A percentile compares a stretch with the other conserved stretches of the same genome.
These are phyloP conservation scores for Candida germanica DNA, from an alignment of 805 yeast species.

Conservation along the genomic window DNA sequence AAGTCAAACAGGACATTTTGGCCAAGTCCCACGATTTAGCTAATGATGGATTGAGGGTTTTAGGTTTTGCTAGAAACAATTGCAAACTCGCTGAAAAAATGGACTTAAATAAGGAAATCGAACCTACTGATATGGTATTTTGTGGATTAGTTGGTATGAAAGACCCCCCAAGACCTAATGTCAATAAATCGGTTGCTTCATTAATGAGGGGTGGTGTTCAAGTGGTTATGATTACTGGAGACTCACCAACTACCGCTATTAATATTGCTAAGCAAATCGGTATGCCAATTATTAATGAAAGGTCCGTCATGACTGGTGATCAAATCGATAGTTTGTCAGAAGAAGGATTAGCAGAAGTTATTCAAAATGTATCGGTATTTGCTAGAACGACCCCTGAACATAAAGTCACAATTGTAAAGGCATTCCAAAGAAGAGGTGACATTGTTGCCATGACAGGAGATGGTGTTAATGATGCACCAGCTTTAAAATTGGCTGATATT, in stretches of 20 bases:
- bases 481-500: conserved; percentile 90
- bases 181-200: conserved; percentile 66
- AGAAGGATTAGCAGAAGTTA: conserved; percentile 68
- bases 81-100: conserved; percentile 26
- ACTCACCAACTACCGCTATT: conserved; percentile 80
- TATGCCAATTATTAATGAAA: conserved; percentile 65
- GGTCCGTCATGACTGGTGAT: conserved; percentile 81
- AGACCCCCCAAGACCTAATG: conserved; percentile 95
- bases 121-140: conserved; percentile 64
- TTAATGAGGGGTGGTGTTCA: conserved; percentile 92
- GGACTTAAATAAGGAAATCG: conserved; percentile 26
- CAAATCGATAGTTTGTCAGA: conserved; percentile 72
- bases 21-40: conserved; percentile 67
- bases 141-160: conserved; percentile 93
- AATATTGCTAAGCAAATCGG: conserved; percentile 89
- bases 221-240: conserved; percentile 98
- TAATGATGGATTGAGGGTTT: conserved; percentile 77
- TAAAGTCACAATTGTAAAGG: conserved; percentile 84
- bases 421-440: conserved; percentile 86
- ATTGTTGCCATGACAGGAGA: conserved; percentile 99
- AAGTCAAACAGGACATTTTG: conserved; percentile 44
- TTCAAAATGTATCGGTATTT: conserved; percentile 80
- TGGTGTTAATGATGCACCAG: conserved; percentile 99
- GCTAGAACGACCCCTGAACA: conserved; percentile 96
- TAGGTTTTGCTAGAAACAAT: conserved; percentile 67